These are phyloP conservation scores for Stropharia rugosoannulata DNA, from an alignment of 768 basidiomycete species.

Conservation along the genomic window DNA sequence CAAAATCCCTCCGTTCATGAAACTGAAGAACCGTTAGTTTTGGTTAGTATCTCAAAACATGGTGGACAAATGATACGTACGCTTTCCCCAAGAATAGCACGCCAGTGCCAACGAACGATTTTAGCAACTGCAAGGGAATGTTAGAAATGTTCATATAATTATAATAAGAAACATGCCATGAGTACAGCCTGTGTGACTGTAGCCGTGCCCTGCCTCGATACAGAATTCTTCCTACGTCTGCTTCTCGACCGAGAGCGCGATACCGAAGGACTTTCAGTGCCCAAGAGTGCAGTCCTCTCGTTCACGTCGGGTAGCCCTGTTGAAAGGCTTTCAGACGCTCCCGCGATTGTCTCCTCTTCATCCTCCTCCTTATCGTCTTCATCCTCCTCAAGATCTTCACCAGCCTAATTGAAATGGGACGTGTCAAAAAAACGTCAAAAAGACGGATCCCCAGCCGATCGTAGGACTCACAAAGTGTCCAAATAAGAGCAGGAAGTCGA, in stretches of 20 bases:
- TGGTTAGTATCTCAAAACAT: neutral
- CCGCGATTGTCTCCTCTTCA: conserved; percentile 52
- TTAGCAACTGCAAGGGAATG: conserved; percentile 60
- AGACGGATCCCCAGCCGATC: neutral
- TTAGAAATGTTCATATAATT: neutral
- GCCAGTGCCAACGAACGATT: conserved; percentile 94
- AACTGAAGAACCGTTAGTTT: conserved; percentile 53
- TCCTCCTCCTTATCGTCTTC: conserved; percentile 83
- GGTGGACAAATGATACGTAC: conserved; percentile 40
- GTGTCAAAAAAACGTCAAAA: conserved; percentile 7
- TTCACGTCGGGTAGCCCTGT: conserved; percentile 26
- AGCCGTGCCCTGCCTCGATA: conserved; percentile 78
- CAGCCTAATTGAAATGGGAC: conserved; percentile 53
- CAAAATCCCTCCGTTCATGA: conserved; percentile 92
- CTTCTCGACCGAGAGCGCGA: conserved; percentile 43
- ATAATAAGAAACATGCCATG: conserved; percentile 58
- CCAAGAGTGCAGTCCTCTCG: conserved; percentile 61
- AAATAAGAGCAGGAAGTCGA: conserved; percentile 92
- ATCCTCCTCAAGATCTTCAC: conserved; percentile 86
- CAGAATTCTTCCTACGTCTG: conserved; percentile 52
- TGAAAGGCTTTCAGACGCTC: conserved; percentile 9
- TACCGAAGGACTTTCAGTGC: conserved; percentile 14
- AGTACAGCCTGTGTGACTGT: conserved; percentile 89
- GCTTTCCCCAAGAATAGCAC: conserved; percentile 95
- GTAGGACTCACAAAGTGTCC: conserved; percentile 85